These are phyloP conservation scores for Plasmodium fragile DNA, from an alignment of 169 alveolate genomes.

Conservation along the genomic window DNA sequence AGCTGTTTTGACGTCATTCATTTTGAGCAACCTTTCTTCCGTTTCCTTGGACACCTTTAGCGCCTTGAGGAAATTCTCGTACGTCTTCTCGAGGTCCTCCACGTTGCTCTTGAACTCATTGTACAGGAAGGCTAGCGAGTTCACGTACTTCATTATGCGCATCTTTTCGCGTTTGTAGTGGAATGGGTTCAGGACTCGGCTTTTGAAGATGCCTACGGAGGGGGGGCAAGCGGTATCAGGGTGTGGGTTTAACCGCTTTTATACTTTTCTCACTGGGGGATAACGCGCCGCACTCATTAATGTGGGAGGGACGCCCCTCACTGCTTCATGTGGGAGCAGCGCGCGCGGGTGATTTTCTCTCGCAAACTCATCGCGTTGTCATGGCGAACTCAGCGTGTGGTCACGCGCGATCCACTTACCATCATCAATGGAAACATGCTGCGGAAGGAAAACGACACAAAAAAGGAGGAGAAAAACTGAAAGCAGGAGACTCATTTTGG, in stretches of 20 bases:
- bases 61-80: constrained; percentile 7
- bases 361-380: neutral
- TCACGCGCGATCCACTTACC: neutral
- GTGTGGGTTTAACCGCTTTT: too few species aligned
- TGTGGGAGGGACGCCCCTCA: too few species aligned
- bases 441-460: neutral
- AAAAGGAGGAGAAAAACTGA: neutral
- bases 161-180: constrained; percentile 22
- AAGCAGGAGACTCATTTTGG: neutral
- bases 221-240: too few species aligned
- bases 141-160: constrained; percentile 32
- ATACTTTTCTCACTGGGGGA: too few species aligned
- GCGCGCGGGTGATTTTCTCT: neutral
- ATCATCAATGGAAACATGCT: constrained; percentile 9
- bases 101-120: constrained; percentile 30
- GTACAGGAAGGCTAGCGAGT: neutral
- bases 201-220: constrained; percentile 10
- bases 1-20: constrained; percentile 23
- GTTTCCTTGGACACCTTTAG: constrained; percentile 16
- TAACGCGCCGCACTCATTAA: too few species aligned
- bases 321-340: too few species aligned
- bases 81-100: constrained; percentile 34
- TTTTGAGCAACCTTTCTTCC: constrained; percentile 10
- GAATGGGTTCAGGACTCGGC: constrained; percentile 54
- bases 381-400: neutral